phyloP scores from a whole-genome alignment of 2,329 filamentous ascomycete genomes.

The Aspergillus intermedius region DNA sequence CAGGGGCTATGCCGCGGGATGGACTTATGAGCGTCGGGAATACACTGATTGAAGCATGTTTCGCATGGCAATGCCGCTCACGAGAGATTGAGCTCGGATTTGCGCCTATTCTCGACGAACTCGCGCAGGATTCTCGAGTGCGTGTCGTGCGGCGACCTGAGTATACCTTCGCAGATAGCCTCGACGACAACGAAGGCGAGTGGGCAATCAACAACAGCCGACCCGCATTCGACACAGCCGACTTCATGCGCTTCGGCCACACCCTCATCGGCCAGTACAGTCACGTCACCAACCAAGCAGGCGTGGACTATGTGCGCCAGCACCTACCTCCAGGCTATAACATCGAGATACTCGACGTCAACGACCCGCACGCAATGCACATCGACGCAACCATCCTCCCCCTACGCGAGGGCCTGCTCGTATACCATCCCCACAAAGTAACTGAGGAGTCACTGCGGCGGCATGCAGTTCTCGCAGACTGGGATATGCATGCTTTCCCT shows the following conservation, averaged over 20 bases:
- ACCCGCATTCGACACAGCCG: constrained; percentile 29
- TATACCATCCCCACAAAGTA: constrained; percentile 21
- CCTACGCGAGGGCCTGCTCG: constrained; percentile 19
- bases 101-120: background rate
- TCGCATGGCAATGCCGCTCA: background rate
- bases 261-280: constrained; percentile 26
- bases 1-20: background rate
- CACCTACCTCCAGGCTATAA: constrained; percentile 21
- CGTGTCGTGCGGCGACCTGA: background rate
- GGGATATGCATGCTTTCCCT: background rate
- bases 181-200: background rate
- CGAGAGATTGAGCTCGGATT: background rate
- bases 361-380: constrained; percentile 25
- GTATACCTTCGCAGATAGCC: background rate
- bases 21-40: background rate
- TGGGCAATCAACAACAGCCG: constrained; percentile 30
- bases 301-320: constrained; percentile 23
- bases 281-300: constrained; percentile 27
- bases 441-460: constrained; percentile 14
- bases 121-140: background rate
- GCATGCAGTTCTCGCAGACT: constrained; percentile 20
- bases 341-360: constrained; percentile 21
- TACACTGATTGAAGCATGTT: background rate
- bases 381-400: constrained; percentile 28
- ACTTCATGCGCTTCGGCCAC: constrained; percentile 30